Percentiles rank a stretch among this genome's conserved stretches.
These are phyloP conservation scores for Didymella glomerata DNA, from an alignment of 2,329 filamentous ascomycete genomes.

Conservation along the genomic window DNA sequence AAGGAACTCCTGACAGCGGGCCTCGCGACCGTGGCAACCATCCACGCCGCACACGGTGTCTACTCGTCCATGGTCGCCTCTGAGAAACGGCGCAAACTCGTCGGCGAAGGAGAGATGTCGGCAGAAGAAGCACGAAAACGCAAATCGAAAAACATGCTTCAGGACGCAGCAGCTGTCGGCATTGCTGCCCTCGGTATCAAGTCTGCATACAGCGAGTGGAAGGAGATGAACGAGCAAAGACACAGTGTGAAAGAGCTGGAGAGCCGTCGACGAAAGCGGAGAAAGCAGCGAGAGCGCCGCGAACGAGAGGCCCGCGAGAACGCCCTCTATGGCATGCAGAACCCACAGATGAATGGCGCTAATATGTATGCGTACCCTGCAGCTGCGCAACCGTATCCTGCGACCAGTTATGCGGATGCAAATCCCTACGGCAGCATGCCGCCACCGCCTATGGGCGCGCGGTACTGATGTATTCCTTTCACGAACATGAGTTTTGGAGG, in stretches of 20 bases:
- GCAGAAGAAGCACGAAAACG: slow-evolving; percentile 69
- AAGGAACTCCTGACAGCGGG: slow-evolving; percentile 73
- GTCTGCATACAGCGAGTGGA: slow-evolving; percentile 71
- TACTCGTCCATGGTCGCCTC: slow-evolving; percentile 71
- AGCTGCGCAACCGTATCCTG: slow-evolving; percentile 48
- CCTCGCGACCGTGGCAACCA: slow-evolving; percentile 72
- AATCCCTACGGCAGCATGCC: slow-evolving; percentile 56
- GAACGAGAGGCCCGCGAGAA: slow-evolving; percentile 58
- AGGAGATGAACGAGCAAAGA: slow-evolving; percentile 70
- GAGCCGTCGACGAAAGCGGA: slow-evolving; percentile 56
- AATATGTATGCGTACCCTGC: slow-evolving; percentile 52
- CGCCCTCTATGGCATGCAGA: slow-evolving; percentile 48
- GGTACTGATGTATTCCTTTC: slow-evolving; percentile 34
- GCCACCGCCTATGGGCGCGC: slow-evolving; percentile 52
- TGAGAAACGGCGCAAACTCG: slow-evolving; percentile 65
- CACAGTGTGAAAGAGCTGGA: slow-evolving; percentile 65
- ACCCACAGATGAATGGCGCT: slow-evolving; percentile 37
- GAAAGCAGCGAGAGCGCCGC: slow-evolving; percentile 53
- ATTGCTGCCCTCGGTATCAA: slow-evolving; percentile 74
- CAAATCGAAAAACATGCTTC: slow-evolving; percentile 69
- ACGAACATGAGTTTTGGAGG: background rate
- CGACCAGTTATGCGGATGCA: slow-evolving; percentile 54
- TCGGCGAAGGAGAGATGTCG: slow-evolving; percentile 70
- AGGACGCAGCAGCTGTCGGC: slow-evolving; percentile 71
- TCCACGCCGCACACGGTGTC: slow-evolving; percentile 72